These are phyloP conservation scores for Coemansia asiatica DNA, from an alignment of 192 early-diverging fungal species.

Conservation along the genomic window DNA sequence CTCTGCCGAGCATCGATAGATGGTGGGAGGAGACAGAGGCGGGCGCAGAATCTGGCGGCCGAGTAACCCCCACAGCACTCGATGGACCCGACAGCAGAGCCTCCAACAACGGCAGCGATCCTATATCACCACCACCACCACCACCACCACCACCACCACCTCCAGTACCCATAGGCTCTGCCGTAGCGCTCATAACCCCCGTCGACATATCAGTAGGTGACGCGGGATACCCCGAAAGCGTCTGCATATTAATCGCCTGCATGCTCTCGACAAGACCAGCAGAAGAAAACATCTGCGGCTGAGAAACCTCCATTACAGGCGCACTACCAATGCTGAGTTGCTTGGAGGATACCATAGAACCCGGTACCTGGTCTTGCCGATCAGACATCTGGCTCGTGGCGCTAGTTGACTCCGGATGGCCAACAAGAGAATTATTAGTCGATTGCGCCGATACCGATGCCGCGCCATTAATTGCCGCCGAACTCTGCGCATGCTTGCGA, in stretches of 20 bases:
- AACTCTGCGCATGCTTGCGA: slow-evolving; percentile 9
- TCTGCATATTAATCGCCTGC: slow-evolving; percentile 6
- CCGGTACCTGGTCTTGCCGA: not conserved
- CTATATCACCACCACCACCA: no score
- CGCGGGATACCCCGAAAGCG: slow-evolving; percentile 5
- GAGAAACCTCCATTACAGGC: not conserved
- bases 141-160: no score
- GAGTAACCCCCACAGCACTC: not conserved
- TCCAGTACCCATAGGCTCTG: slow-evolving; percentile 9
- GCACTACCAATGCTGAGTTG: slow-evolving; percentile 4
- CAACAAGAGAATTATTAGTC: not conserved
- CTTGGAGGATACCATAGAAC: not conserved
- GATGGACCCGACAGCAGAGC: slow-evolving; percentile 45
- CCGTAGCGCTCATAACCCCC: slow-evolving; percentile 5
- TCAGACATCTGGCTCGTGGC: slow-evolving; percentile 14
- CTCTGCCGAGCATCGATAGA: slow-evolving; percentile 1
- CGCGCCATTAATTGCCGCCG: not conserved
- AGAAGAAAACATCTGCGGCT: not conserved
- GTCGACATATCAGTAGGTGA: not conserved
- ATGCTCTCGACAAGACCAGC: slow-evolving; percentile 9
- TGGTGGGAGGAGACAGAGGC: slow-evolving; percentile 12
- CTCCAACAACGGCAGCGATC: slow-evolving; percentile 44
- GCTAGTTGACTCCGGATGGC: slow-evolving; percentile 10
- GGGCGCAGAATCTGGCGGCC: slow-evolving; percentile 25
- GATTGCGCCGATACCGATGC: slow-evolving; percentile 9